These are phyloP conservation scores for Evansstolkia leycettana DNA, from an alignment of 495 filamentous ascomycete genomes.

Conservation along the genomic window DNA sequence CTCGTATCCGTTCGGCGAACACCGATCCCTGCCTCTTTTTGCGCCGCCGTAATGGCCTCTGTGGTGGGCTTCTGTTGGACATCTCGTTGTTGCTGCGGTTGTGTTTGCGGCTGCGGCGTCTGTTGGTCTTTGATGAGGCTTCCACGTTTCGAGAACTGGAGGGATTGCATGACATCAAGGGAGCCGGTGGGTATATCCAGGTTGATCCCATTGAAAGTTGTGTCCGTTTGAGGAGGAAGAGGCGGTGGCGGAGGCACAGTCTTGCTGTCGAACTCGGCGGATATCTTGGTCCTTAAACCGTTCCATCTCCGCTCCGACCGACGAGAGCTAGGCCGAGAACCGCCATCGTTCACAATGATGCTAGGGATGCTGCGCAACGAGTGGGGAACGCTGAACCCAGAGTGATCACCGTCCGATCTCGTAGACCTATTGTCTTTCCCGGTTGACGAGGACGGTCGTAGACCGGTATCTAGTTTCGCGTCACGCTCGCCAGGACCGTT, in stretches of 20 bases:
- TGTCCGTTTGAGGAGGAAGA: conserved; percentile 21
- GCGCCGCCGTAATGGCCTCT: conserved; percentile 3
- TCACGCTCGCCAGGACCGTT: background rate
- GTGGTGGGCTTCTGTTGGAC: too few species aligned
- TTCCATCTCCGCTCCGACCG: conserved; percentile 37
- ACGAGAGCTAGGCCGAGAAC: conserved; percentile 24
- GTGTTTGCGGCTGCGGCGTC: background rate
- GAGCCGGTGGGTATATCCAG: conserved; percentile 43
- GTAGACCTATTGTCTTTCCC: background rate
- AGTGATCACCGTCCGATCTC: conserved; percentile 2
- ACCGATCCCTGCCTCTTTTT: conserved; percentile 12
- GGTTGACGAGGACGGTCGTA: background rate
- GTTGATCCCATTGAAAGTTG: conserved; percentile 39
- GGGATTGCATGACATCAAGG: conserved; percentile 39
- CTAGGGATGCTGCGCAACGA: conserved; percentile 30
- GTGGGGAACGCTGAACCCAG: conserved; percentile 8
- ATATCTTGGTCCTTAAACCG: conserved; percentile 21
- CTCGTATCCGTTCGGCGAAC: conserved; percentile 25
- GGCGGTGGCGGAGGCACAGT: conserved; percentile 16
- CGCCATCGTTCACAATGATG: conserved; percentile 27
- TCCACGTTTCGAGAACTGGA: conserved; percentile 48
- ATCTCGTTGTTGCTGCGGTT: background rate
- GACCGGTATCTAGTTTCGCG: background rate
- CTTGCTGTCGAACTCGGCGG: conserved; percentile 23
- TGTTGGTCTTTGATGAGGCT: conserved; percentile 26